phyloP scores from a whole-genome alignment of 2,329 filamentous ascomycete species.

The Fusarium pininemorale region DNA sequence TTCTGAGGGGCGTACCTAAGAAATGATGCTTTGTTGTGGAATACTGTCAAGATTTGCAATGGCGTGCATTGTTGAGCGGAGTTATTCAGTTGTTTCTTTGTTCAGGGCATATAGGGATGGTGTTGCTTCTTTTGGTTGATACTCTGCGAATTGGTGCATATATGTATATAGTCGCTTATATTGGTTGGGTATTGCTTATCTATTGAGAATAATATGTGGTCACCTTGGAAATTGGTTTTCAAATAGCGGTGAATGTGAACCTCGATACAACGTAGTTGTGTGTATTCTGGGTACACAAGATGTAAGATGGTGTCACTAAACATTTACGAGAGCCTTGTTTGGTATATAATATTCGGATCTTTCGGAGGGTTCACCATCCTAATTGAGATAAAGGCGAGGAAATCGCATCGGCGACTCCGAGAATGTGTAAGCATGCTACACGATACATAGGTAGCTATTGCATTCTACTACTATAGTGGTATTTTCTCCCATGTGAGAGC shows the following conservation, averaged over 20 bases:
- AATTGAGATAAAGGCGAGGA: not conserved
- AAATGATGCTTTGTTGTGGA: slow-evolving; percentile 30
- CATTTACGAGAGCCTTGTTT: not conserved
- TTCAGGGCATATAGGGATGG: not conserved
- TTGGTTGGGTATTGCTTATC: not conserved
- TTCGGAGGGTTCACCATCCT: slow-evolving; percentile 4
- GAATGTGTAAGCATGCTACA: slow-evolving; percentile 9
- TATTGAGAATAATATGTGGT: not conserved
- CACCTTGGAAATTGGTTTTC: not conserved
- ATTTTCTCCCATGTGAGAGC: not conserved
- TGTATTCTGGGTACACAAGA: not conserved
- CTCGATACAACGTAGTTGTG: not conserved
- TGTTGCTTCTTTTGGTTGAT: not conserved
- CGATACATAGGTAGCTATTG: not conserved
- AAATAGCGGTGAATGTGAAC: slow-evolving; percentile 2
- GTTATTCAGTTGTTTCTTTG: not conserved
- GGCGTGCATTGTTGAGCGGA: not conserved
- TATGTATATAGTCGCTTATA: not conserved
- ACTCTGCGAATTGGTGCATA: not conserved
- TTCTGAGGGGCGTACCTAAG: slow-evolving; percentile 39
- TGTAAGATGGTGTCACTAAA: not conserved
- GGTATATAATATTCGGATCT: slow-evolving; percentile 8
- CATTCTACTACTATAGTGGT: not conserved
- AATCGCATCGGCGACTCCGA: slow-evolving; percentile 23
- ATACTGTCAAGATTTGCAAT: not conserved